Percentiles rank a stretch among this genome's conserved stretches.
Conservation (phyloP, 1,284 basidiomycete genomes). For the Athelia psychrophila region DNA sequence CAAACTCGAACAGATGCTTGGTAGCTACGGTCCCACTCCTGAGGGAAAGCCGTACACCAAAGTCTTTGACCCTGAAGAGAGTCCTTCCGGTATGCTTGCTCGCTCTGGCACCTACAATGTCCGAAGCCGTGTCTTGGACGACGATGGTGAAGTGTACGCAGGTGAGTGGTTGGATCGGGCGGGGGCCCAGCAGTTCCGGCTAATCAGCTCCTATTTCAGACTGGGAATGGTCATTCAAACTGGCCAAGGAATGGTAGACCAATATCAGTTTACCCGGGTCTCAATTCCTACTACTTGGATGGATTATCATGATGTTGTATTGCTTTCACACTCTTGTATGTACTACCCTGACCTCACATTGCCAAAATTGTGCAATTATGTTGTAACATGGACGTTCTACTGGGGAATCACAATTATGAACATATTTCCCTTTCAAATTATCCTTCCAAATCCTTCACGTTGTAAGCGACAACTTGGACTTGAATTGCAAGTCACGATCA, state of each 20-base stretch:
- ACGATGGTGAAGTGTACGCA: conserved; percentile 74
- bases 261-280: conserved; percentile 21
- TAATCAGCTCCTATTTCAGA: conserved; percentile 40
- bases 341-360: too few relatives aligned
- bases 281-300: conserved; percentile 1
- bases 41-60: conserved; percentile 59
- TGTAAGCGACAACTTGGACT: too few relatives aligned
- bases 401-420: too few relatives aligned
- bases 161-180: conserved; percentile 45
- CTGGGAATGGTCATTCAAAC: conserved; percentile 81
- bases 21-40: conserved; percentile 76
- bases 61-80: conserved; percentile 76
- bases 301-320: background rate
- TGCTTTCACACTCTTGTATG: background rate
- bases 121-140: conserved; percentile 78
- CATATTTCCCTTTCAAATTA: too few relatives aligned
- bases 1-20: conserved; percentile 88
- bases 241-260: conserved; percentile 76
- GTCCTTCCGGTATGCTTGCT: conserved; percentile 80
- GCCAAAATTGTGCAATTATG: too few relatives aligned
- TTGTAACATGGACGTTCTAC: too few relatives aligned
- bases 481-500: too few relatives aligned
- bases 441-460: too few relatives aligned
- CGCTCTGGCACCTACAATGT: conserved; percentile 77
- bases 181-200: conserved; percentile 2